These are phyloP conservation scores for Coccinonectria pachysandricola DNA, from an alignment of 2,329 filamentous ascomycete species.

Conservation along the genomic window DNA sequence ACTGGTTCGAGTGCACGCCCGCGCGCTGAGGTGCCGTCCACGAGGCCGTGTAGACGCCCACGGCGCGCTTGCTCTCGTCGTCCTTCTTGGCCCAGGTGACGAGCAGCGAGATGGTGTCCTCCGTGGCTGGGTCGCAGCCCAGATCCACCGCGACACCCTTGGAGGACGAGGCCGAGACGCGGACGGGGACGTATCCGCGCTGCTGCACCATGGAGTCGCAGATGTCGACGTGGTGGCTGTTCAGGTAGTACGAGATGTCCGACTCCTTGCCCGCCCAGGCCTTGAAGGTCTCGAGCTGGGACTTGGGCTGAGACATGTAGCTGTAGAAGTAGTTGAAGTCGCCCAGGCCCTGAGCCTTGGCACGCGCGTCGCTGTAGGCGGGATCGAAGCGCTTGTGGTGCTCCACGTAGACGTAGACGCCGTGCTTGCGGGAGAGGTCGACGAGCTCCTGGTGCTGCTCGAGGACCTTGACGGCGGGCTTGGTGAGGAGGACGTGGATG, in stretches of 20 bases:
- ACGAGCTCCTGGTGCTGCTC: constrained; percentile 70
- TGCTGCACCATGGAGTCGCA: constrained; percentile 81
- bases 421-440: constrained; percentile 58
- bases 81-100: constrained; percentile 76
- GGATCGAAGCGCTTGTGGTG: constrained; percentile 96
- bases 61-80: constrained; percentile 61
- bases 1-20: constrained; percentile 93
- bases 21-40: constrained; percentile 92
- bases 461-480: constrained; percentile 81
- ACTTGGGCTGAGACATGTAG: constrained; percentile 93
- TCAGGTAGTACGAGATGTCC: constrained; percentile 93
- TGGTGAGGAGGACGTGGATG: constrained; percentile 88
- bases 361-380: constrained; percentile 78
- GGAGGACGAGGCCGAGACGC: constrained; percentile 67
- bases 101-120: constrained; percentile 86
- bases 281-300: constrained; percentile 86
- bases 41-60: constrained; percentile 84
- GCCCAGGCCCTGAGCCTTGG: constrained; percentile 64
- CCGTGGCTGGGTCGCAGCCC: constrained; percentile 70
- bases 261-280: constrained; percentile 87
- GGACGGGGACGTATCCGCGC: constrained; percentile 62
- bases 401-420: constrained; percentile 86
- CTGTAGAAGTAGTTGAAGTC: constrained; percentile 99
- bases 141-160: constrained; percentile 69
- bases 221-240: constrained; percentile 88